Base-by-base conservation (phyloP, 2,329 filamentous ascomycete genomes). In the Paraphoma chrysanthemicola region DNA sequence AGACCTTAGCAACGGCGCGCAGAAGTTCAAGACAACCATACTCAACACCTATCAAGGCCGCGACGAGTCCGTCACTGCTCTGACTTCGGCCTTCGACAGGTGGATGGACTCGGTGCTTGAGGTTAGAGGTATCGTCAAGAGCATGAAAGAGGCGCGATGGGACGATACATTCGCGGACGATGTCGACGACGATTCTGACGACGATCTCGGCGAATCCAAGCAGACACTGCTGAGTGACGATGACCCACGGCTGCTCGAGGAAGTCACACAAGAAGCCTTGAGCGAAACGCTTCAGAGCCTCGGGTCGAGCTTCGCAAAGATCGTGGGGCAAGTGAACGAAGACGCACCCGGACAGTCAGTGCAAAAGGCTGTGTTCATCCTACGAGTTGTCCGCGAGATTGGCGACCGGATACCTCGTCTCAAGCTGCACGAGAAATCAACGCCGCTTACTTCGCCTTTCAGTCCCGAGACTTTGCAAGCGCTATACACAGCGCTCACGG, bases 71-170 rank as follows among this genome's bases (percentile, higher is more conserved):
- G 85, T 94, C 0, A 86, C 86, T 36, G 80, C 80, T 51, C 85
- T 89, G 0, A 80, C 88, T 1, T 80, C 83, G 11, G 81, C 83
- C 44, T 95, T 95, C 69, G 83, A 87, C 55, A 82, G 83, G 1
- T 97, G 93, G 93, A 85, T 87, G 44, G 81, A 82, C n/a, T 85
- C 89, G 5, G 85, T 96, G n/a, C 85, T 89, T 57, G 86, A 88
- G 50, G 85, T 90, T 12, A 83, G 83, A 43, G 79, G 81, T 16
- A 81, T 89, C 3, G 84, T 93, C 7, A 86, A 87, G 41, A 82
- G 86, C 55, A 83, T 95, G 65, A 85, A 82, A 57, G 84, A 85
- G 45, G 86, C 89, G 62, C 85, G 87, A 53, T 93, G 91, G 90
- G 89, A 93, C 60, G 89, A 91, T 53, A 89, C 91, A 57, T 82